These are phyloP conservation scores for Eudorina sp. DNA, from an alignment of 139 green algal genomes.

Conservation along the genomic window DNA sequence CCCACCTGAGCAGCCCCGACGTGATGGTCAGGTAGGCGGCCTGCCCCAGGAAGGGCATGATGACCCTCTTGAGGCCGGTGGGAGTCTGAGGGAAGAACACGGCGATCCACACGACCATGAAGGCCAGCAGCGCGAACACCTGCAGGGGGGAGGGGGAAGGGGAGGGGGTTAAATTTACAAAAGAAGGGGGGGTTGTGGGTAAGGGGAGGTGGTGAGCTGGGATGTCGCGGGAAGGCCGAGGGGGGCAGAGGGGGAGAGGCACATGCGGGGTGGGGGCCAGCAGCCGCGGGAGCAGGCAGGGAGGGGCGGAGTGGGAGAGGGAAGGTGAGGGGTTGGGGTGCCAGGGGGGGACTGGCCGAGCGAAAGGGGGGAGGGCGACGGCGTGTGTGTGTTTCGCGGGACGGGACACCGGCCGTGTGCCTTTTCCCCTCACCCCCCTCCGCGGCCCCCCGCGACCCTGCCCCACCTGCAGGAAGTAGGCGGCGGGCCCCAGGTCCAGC, in stretches of 20 bases:
- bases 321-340: no score
- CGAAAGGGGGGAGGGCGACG: no score
- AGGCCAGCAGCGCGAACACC: constrained; percentile 27
- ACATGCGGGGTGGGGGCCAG: no score
- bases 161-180: background rate
- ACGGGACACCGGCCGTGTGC: no score
- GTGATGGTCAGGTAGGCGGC: constrained; percentile 40
- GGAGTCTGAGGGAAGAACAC: constrained; percentile 42
- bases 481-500: constrained; percentile 27
- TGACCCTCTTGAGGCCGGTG: constrained; percentile 21
- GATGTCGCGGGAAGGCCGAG: no score
- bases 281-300: no score
- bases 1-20: constrained; percentile 18
- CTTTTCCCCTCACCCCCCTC: background rate
- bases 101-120: constrained; percentile 44
- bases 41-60: constrained; percentile 47
- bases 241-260: no score
- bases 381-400: no score
- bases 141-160: background rate
- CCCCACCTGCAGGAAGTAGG: constrained; percentile 36
- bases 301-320: no score
- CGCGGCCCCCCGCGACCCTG: background rate
- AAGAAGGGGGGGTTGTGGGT: no score
- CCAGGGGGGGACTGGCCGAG: no score
- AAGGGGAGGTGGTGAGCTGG: no score